Evolutionary conservation across 2,329 filamentous ascomycete genomes (phyloP).

Genomic region (Stenocarpella maydis): DNA sequence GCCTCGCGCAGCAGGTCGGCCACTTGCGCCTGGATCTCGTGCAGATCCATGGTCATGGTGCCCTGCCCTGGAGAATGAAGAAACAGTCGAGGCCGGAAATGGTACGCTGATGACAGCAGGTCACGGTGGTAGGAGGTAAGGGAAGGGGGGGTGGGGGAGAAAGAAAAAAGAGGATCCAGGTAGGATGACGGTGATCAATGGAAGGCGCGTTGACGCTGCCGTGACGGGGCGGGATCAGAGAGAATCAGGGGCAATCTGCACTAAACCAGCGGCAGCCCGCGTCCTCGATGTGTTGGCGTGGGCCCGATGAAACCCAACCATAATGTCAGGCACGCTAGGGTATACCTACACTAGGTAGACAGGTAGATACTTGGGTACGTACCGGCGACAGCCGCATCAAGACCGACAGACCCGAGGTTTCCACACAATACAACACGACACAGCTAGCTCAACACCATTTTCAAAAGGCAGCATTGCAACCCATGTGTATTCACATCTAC

Average conservation of each 20-base stretch:
- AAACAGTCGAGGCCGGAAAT: neutral
- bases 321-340: neutral
- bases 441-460: neutral
- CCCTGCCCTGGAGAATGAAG: too few relatives aligned
- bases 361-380: neutral
- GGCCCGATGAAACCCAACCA: conserved; percentile 22
- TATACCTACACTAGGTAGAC: too few relatives aligned
- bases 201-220: neutral
- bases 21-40: conserved; percentile 65
- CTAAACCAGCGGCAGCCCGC: neutral
- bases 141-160: too few relatives aligned
- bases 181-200: conserved; percentile 10
- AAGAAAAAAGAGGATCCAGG: neutral
- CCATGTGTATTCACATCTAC: neutral
- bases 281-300: neutral
- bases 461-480: neutral
- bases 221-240: conserved; percentile 1
- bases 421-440: too few relatives aligned
- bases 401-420: too few relatives aligned
- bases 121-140: neutral
- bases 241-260: conserved; percentile 6
- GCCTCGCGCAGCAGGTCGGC: conserved; percentile 61
- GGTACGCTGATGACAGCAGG: neutral
- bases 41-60: conserved; percentile 69
- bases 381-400: neutral